A percentile compares a stretch with the other conserved stretches of the same genome.
phyloP scores from a whole-genome alignment of 179 eudicot genomes.

The Corrigiola litoralis region DNA sequence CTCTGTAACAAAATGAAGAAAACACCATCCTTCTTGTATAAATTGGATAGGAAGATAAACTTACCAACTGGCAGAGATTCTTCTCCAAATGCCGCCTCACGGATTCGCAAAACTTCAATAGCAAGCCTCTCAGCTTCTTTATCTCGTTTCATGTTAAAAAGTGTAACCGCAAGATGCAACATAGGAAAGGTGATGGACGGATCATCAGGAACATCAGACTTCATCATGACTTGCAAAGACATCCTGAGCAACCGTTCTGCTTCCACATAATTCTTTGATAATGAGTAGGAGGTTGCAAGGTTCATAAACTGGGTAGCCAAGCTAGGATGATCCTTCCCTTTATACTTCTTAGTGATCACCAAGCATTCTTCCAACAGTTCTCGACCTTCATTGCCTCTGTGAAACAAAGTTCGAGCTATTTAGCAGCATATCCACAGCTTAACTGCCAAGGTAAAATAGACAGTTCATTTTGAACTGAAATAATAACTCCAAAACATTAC shows the following conservation, averaged over 20 bases:
- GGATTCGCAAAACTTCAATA: constrained; percentile 53
- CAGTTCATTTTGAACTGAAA: too few species aligned
- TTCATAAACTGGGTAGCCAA: constrained; percentile 61
- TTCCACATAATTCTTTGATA: constrained; percentile 56
- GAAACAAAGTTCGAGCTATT: neutral
- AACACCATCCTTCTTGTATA: neutral
- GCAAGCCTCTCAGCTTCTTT: constrained; percentile 84
- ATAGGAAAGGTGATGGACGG: constrained; percentile 74
- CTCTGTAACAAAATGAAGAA: neutral
- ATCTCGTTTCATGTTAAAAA: constrained; percentile 52
- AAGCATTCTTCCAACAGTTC: constrained; percentile 73
- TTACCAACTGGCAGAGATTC: constrained; percentile 85
- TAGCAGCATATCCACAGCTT: neutral
- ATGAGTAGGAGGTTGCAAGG: constrained; percentile 80
- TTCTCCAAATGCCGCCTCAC: constrained; percentile 80
- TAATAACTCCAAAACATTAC: too few species aligned
- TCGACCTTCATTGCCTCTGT: constrained; percentile 73
- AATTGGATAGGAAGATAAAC: constrained; percentile 5
- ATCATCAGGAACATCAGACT: constrained; percentile 58
- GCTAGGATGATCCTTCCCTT: constrained; percentile 78
- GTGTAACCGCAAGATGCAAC: constrained; percentile 78
- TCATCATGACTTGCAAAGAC: constrained; percentile 57
- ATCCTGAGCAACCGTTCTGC: constrained; percentile 72
- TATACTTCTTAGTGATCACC: constrained; percentile 49
- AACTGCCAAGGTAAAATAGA: neutral